These are phyloP conservation scores for Cyclotella atomus DNA, from an alignment of 108 stramenopile species.

Conservation along the genomic window DNA sequence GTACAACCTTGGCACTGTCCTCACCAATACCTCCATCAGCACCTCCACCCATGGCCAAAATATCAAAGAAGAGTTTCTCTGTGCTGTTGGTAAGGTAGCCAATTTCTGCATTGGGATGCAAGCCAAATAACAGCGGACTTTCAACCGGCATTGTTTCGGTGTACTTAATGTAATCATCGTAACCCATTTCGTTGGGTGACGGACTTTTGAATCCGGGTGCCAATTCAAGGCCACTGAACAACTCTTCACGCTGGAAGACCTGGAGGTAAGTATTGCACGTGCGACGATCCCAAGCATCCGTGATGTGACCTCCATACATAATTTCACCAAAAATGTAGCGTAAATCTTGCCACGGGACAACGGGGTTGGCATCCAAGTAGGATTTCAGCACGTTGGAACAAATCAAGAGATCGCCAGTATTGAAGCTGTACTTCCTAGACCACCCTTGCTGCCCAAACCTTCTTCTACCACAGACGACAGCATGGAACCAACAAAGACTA, in stretches of 20 bases:
- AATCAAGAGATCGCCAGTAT: conserved; percentile 75
- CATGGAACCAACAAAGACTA: conserved; percentile 86
- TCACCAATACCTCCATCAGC: conserved; percentile 34
- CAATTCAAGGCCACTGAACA: conserved; percentile 54
- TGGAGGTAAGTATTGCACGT: conserved; percentile 76
- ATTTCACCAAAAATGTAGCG: conserved; percentile 90
- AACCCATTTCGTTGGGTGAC: conserved; percentile 50
- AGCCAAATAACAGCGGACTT: conserved; percentile 74
- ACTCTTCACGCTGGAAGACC: conserved; percentile 44
- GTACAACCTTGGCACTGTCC: conserved; percentile 36
- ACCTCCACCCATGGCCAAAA: conserved; percentile 62
- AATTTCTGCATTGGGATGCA: conserved; percentile 87
- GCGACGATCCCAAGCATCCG: conserved; percentile 85
- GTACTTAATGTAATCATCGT: conserved; percentile 64
- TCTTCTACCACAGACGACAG: conserved; percentile 77
- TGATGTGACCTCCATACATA: conserved; percentile 90
- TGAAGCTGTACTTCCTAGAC: conserved; percentile 76
- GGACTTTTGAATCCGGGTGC: conserved; percentile 79
- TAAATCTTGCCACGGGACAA: conserved; percentile 83
- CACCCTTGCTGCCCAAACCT: conserved; percentile 86
- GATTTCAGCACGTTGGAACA: conserved; percentile 68
- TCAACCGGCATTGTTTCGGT: conserved; percentile 69
- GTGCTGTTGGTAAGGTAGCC: conserved; percentile 71
- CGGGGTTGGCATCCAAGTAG: conserved; percentile 68
- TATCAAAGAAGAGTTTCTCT: conserved; percentile 61